Conservation (phyloP, 805 yeast species). For the Kurtzmaniella cleridarum region DNA sequence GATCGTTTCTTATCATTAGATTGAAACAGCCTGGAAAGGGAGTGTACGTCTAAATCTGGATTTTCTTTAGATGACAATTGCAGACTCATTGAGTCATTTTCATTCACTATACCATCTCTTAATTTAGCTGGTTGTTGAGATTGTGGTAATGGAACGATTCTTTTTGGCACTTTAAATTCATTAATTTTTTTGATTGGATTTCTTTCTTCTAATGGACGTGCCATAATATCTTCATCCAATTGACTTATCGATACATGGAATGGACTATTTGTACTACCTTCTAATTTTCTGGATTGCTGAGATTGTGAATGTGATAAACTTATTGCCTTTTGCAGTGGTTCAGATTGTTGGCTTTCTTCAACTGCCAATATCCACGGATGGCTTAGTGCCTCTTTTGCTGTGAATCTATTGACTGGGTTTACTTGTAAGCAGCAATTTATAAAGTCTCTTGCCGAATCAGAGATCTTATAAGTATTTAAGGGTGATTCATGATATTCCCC, state of each 20-base stretch:
- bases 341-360: slow-evolving; percentile 14
- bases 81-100: too few relatives aligned
- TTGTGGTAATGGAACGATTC: slow-evolving; percentile 40
- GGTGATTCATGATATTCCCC: slow-evolving; percentile 82
- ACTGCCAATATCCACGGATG: slow-evolving; percentile 73
- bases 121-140: slow-evolving; percentile 21
- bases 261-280: slow-evolving; percentile 27
- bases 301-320: slow-evolving; percentile 70
- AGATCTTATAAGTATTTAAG: slow-evolving; percentile 58
- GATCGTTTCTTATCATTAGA: neutral
- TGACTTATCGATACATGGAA: slow-evolving; percentile 31
- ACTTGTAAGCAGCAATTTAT: slow-evolving; percentile 66
- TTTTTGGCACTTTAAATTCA: slow-evolving; percentile 39
- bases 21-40: slow-evolving; percentile 1
- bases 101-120: too few relatives aligned
- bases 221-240: slow-evolving; percentile 39
- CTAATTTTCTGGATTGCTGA: slow-evolving; percentile 49
- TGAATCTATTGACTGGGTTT: slow-evolving; percentile 66
- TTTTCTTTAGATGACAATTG: too few relatives aligned
- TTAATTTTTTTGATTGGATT: slow-evolving; percentile 18
- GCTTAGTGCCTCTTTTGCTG: slow-evolving; percentile 68
- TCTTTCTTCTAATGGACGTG: slow-evolving; percentile 34
- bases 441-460: slow-evolving; percentile 68
- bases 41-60: too few relatives aligned
- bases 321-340: slow-evolving; percentile 31